phyloP scores from a whole-genome alignment of 2,329 filamentous ascomycete species.

The Aspergillus sp. region DNA sequence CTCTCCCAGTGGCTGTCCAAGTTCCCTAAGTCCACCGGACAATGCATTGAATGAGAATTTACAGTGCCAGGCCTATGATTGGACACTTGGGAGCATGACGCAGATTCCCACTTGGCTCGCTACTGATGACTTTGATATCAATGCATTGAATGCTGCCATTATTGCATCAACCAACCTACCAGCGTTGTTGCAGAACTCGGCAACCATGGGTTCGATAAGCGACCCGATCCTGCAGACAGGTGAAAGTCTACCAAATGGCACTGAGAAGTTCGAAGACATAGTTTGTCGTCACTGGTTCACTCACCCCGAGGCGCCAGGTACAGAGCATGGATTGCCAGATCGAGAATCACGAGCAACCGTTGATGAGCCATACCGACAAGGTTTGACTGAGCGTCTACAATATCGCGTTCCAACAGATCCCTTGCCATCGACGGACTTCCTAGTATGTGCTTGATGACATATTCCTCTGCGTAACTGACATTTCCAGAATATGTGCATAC shows the following conservation, averaged over 20 bases:
- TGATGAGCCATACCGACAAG: conserved; percentile 4
- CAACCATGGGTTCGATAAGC: not conserved
- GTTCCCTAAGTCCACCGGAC: not conserved
- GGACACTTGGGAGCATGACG: conserved; percentile 10
- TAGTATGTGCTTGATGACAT: not conserved
- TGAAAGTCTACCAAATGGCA: not conserved
- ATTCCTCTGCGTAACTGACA: not conserved
- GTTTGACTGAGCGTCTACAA: not conserved
- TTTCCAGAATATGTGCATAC: conserved; percentile 10
- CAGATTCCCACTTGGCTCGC: conserved; percentile 24
- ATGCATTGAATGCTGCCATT: conserved; percentile 21
- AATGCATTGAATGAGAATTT: not conserved
- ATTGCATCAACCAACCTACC: conserved; percentile 6
- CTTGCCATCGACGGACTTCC: conserved; percentile 5
- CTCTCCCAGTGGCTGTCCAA: too few species aligned
- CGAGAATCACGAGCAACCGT: not conserved
- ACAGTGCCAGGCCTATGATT: not conserved
- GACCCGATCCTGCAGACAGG: not conserved
- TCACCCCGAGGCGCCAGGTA: not conserved
- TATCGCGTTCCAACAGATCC: not conserved
- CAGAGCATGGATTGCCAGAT: not conserved
- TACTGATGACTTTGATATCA: conserved; percentile 26
- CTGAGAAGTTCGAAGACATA: not conserved
- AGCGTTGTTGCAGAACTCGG: not conserved
- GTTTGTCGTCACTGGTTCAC: conserved; percentile 5